A percentile compares a stretch with the other conserved stretches of the same genome.
Conservation (phyloP, 1,284 basidiomycete genomes). For the Ustilago crameri region DNA sequence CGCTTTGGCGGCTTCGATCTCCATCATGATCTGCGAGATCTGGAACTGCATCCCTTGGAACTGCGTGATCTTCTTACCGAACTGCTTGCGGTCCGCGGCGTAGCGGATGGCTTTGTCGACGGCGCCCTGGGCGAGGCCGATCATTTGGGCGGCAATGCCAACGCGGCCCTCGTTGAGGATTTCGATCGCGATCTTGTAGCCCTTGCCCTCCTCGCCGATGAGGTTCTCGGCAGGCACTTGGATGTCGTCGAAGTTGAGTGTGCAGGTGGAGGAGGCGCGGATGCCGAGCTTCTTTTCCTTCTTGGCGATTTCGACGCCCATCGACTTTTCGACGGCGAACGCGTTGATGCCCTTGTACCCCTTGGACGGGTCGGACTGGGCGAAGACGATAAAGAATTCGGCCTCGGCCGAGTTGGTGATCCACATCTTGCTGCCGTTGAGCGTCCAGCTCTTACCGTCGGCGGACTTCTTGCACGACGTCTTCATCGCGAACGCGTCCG, state of each 20-base stretch:
- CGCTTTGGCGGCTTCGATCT: slow-evolving; percentile 91
- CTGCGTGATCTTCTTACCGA: slow-evolving; percentile 85
- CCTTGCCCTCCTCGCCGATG: slow-evolving; percentile 90
- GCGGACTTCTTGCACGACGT: slow-evolving; percentile 88
- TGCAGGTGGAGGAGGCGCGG: slow-evolving; percentile 94
- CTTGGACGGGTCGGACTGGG: slow-evolving; percentile 91
- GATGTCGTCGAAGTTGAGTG: slow-evolving; percentile 94
- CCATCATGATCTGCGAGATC: slow-evolving; percentile 83
- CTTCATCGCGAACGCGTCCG: slow-evolving; percentile 95
- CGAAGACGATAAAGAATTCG: slow-evolving; percentile 86
- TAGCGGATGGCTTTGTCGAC: slow-evolving; percentile 93
- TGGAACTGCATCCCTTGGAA: slow-evolving; percentile 96
- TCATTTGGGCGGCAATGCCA: slow-evolving; percentile 84
- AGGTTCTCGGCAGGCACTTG: slow-evolving; percentile 91
- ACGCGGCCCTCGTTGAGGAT: slow-evolving; percentile 97
- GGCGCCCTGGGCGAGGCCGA: slow-evolving; percentile 95
- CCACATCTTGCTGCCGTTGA: slow-evolving; percentile 99
- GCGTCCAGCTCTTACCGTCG: slow-evolving; percentile 75
- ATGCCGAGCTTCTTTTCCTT: slow-evolving; percentile 99
- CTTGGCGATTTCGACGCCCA: slow-evolving; percentile 97
- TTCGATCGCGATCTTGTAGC: slow-evolving; percentile 96
- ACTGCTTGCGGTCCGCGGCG: slow-evolving; percentile 92
- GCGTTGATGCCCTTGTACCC: slow-evolving; percentile 99
- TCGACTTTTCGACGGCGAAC: slow-evolving; percentile 93
- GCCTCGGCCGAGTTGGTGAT: slow-evolving; percentile 98